Percentiles rank a stretch among this genome's conserved stretches.
Evolutionary conservation across 2,329 filamentous ascomycete species (phyloP).

Genomic region (Fusarium musae): DNA sequence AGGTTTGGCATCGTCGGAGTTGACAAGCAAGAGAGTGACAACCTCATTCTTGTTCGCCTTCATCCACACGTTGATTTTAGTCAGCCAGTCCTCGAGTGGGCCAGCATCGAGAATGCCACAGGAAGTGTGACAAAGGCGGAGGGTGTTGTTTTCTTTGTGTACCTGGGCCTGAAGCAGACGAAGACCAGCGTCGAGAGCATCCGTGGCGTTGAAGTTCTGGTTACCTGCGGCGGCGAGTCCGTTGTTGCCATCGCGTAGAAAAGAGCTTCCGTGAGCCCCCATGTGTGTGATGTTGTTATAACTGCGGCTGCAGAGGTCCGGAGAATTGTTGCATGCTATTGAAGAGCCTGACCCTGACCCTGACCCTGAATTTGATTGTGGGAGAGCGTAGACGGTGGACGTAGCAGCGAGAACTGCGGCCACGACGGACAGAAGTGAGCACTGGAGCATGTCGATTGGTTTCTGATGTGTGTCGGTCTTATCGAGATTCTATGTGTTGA

Average conservation of each 20-base stretch:
- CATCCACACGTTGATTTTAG: slow-evolving; percentile 74
- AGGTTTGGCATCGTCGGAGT: slow-evolving; percentile 69
- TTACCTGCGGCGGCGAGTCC: slow-evolving; percentile 73
- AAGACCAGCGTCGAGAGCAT: slow-evolving; percentile 76
- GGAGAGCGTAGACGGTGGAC: slow-evolving; percentile 41
- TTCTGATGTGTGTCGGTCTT: background rate
- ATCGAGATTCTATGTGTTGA: background rate
- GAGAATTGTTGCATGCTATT: slow-evolving; percentile 82
- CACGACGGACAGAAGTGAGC: slow-evolving; percentile 36
- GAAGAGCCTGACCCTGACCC: slow-evolving; percentile 33
- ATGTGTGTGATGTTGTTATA: slow-evolving; percentile 84
- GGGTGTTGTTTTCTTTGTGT: slow-evolving; percentile 67
- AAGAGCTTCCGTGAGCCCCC: slow-evolving; percentile 79
- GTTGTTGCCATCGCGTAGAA: slow-evolving; percentile 71
- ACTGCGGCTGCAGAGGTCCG: slow-evolving; percentile 73
- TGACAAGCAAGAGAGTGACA: slow-evolving; percentile 78
- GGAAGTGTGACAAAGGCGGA: slow-evolving; percentile 76
- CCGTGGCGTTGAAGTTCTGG: slow-evolving; percentile 78
- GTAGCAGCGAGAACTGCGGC: slow-evolving; percentile 37
- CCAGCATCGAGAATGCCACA: slow-evolving; percentile 78
- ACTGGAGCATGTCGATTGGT: slow-evolving; percentile 35
- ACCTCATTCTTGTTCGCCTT: slow-evolving; percentile 77
- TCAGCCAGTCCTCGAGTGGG: slow-evolving; percentile 71
- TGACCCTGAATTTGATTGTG: slow-evolving; percentile 33
- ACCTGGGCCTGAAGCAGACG: slow-evolving; percentile 78